Conservation (phyloP, 2,329 filamentous ascomycete genomes). For the Neurospora sp. region DNA sequence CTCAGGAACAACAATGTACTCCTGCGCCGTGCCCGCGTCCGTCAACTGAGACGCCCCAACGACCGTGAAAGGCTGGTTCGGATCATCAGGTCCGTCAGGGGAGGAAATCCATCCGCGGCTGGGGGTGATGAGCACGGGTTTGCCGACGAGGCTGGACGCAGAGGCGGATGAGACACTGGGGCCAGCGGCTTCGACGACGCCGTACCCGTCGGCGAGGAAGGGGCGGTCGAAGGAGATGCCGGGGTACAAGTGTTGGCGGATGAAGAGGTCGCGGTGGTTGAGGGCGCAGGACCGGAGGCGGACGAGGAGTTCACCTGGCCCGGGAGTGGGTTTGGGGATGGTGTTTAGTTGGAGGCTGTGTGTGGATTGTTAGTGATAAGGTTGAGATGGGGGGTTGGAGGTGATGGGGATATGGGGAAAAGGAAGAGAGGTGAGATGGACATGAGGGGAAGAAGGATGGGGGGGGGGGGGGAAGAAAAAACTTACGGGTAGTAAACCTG, state of each 20-base stretch:
- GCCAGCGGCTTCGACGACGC: conserved; percentile 59
- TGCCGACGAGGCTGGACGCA: conserved; percentile 34
- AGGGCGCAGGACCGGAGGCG: conserved; percentile 71
- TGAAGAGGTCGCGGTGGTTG: conserved; percentile 93
- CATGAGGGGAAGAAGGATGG: not conserved
- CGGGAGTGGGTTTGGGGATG: conserved; percentile 52
- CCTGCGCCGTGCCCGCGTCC: conserved; percentile 62
- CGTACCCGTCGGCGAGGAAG: conserved; percentile 74
- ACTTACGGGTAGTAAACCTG: conserved; percentile 74
- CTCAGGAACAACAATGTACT: conserved; percentile 60
- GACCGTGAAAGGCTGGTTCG: conserved; percentile 44
- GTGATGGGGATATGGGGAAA: not conserved
- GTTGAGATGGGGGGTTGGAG: no score
- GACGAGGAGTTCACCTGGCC: conserved; percentile 61
- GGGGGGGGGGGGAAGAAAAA: no score
- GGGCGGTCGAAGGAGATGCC: conserved; percentile 70
- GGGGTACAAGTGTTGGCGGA: conserved; percentile 86
- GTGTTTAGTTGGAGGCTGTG: conserved; percentile 49
- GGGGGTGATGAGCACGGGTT: conserved; percentile 70
- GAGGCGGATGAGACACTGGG: conserved; percentile 25
- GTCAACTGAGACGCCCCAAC: conserved; percentile 59
- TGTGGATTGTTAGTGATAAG: conserved; percentile 3
- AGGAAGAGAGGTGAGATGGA: not conserved
- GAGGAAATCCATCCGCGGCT: conserved; percentile 66
- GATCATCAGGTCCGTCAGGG: conserved; percentile 63